Evolutionary conservation across 2,329 filamentous ascomycete species (phyloP), one percentile per base, ranked within the genome.

Genomic region (Cordyceps militaris): DNA sequence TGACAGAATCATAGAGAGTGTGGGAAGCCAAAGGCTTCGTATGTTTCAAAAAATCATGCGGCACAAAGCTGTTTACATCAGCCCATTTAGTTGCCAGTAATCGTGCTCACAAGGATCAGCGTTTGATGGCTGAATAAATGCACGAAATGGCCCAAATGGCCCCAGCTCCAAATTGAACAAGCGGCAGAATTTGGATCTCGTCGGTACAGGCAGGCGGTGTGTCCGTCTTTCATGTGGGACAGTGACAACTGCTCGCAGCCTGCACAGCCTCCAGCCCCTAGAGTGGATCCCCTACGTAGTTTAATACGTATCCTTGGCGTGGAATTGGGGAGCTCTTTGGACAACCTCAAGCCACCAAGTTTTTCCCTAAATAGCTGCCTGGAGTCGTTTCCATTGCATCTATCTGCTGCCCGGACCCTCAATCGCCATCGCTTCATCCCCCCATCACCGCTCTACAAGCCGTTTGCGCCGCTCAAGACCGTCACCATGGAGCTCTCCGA

Each of bases 401-500:
- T 26, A n/a, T 26, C n/a, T 30, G 14, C 13, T 47, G 24, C 28
- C 21, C 10, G 1, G 24, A 11, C 16, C 14, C 21, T n/a, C 42
- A 48, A 48, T 48, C 19, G 34, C 34, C 30, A 56, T 56, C 14
- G 54, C 3, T 23, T 30, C n/a, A 11, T 13, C 4, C 14, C 24
- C 9, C 19, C 28, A 55, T 23, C n/a, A 19, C 46, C 34, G 7
- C 32, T 32, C 42, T 32, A 42, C 26, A 32, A 47, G 16, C 40
- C 40, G 21, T 42, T 43, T 43, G 44, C 44, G 55, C 55, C 23
- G n/a, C 13, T 36, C 28, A 36, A 36, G 47, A 53, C 60, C 43
- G 49, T 61, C 71, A 77, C 70, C 63, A 93, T 94, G 89, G 89
- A 94, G 73, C 88, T 90, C 77, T 91, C 88, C 62, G 89, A 93